A percentile compares a stretch with the other conserved stretches of the same genome.
These are phyloP conservation scores for Calonectria honghensis DNA, from an alignment of 2,329 filamentous ascomycete species.

Conservation along the genomic window DNA sequence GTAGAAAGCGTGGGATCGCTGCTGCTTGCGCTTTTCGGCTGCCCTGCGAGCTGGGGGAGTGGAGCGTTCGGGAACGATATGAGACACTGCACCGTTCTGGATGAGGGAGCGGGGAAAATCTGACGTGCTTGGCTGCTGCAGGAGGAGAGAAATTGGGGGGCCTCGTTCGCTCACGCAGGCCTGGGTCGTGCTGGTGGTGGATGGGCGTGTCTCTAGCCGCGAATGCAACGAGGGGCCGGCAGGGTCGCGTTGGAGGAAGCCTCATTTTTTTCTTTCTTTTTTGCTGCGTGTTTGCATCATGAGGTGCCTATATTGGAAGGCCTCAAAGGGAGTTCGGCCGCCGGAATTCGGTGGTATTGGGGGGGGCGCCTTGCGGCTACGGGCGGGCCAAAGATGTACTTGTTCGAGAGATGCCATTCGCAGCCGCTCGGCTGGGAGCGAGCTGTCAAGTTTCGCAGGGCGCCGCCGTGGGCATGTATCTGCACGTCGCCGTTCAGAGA, in stretches of 20 bases:
- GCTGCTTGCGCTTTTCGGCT: background rate
- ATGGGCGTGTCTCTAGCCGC: background rate
- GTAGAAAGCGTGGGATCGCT: background rate
- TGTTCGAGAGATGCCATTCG: background rate
- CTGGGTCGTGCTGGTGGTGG: background rate
- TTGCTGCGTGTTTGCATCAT: conserved; percentile 2
- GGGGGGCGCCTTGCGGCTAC: background rate
- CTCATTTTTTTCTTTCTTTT: conserved; percentile 3
- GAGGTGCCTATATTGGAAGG: conserved; percentile 7
- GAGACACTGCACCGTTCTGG: conserved; percentile 8
- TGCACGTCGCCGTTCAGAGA: conserved; percentile 15
- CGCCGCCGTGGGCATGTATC: background rate
- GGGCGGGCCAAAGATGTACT: background rate
- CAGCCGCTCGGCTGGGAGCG: background rate
- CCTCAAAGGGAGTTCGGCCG: conserved; percentile 4
- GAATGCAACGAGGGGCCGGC: background rate
- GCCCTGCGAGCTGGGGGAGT: background rate
- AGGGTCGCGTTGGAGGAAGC: conserved; percentile 14
- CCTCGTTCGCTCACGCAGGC: background rate
- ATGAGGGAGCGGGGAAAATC: conserved; percentile 1
- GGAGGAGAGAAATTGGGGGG: background rate
- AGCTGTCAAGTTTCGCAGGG: background rate
- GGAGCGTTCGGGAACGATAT: conserved; percentile 21
- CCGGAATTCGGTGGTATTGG: background rate
- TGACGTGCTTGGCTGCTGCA: conserved; percentile 17